phyloP scores from a whole-genome alignment of 257 asterid genomes.

The Parsonsia alboflavescens region DNA sequence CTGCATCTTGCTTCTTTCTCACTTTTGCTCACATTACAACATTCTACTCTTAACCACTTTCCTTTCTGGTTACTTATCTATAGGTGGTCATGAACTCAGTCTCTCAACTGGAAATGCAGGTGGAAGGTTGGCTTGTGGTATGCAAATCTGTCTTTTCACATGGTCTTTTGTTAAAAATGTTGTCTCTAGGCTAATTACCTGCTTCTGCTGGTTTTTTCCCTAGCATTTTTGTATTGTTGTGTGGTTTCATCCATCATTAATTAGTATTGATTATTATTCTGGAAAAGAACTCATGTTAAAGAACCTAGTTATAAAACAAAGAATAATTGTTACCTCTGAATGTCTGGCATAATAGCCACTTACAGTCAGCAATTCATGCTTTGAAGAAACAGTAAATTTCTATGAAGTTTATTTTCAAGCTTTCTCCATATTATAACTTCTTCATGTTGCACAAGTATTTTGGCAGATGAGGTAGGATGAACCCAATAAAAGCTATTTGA shows the following conservation, averaged over 20 bases:
- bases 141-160: conserved; percentile 8
- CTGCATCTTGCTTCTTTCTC: neutral
- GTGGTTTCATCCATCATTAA: neutral
- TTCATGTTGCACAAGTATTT: conserved; percentile 3
- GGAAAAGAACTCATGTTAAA: neutral
- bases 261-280: neutral
- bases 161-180: conserved; percentile 13
- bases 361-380: neutral
- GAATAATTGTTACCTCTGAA: neutral
- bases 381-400: neutral
- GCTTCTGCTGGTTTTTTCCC: neutral
- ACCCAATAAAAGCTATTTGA: neutral
- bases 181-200: conserved; percentile 1
- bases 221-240: too few species aligned
- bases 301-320: neutral
- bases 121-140: conserved; percentile 97
- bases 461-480: conserved; percentile 3
- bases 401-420: neutral
- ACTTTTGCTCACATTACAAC: neutral
- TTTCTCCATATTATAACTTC: neutral
- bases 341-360: neutral
- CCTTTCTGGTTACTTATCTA: conserved; percentile 5
- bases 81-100: conserved; percentile 97
- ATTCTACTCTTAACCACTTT: neutral
- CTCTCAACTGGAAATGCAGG: conserved; percentile 94